phyloP scores from a whole-genome alignment of 2,329 filamentous ascomycete genomes.

The Byssochlamys sp. region DNA sequence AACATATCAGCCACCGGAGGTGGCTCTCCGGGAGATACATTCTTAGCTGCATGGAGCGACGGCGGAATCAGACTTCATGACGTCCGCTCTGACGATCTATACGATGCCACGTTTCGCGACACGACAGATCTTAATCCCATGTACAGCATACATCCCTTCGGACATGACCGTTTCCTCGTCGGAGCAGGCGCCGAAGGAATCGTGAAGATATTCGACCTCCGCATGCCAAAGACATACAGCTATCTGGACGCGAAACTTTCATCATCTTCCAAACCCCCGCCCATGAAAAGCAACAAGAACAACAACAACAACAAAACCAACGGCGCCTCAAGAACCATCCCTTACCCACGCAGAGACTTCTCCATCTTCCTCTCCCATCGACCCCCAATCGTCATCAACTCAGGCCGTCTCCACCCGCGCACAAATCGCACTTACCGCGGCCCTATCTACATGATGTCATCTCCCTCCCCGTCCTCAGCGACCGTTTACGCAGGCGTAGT shows the following conservation, averaged over 20 bases:
- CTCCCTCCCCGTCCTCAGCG: slow-evolving; percentile 35
- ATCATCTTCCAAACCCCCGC: not conserved
- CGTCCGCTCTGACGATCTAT: slow-evolving; percentile 42
- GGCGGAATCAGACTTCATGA: slow-evolving; percentile 51
- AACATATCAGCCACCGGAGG: slow-evolving; percentile 12
- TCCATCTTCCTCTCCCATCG: slow-evolving; percentile 35
- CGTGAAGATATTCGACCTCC: slow-evolving; percentile 55
- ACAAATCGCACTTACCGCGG: slow-evolving; percentile 29
- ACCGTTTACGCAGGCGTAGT: slow-evolving; percentile 38
- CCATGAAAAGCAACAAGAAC: not conserved
- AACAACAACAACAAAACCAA: not conserved
- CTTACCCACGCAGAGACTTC: slow-evolving; percentile 22
- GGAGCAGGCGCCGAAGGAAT: slow-evolving; percentile 49
- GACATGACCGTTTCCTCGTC: slow-evolving; percentile 47
- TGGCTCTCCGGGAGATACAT: slow-evolving; percentile 39
- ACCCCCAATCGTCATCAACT: slow-evolving; percentile 9
- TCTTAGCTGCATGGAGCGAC: slow-evolving; percentile 53
- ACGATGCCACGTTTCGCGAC: slow-evolving; percentile 45
- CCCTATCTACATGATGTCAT: slow-evolving; percentile 36
- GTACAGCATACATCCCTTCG: slow-evolving; percentile 50
- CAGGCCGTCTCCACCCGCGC: slow-evolving; percentile 7
- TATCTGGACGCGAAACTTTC: slow-evolving; percentile 18
- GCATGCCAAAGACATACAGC: slow-evolving; percentile 35
- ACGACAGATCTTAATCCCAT: slow-evolving; percentile 49
- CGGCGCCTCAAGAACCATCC: slow-evolving; percentile 4